Base-by-base conservation (phyloP, 129 eudicot species). In the Artemisia argyi region DNA sequence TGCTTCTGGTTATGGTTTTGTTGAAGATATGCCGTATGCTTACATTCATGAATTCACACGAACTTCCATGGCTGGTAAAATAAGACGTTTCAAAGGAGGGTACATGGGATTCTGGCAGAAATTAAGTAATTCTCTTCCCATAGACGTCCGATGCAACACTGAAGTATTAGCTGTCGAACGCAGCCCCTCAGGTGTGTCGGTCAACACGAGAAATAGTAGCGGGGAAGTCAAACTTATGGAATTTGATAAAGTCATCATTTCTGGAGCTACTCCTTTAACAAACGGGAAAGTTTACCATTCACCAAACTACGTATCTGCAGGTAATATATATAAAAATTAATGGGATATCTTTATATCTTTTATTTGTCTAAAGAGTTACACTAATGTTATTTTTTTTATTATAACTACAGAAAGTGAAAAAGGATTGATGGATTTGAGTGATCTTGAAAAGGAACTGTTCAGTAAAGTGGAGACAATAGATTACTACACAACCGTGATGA, bases 41-140 rank as follows among this genome's bases (percentile, higher is more conserved):
- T 91, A 87, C 80, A 83, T 91, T 70, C 97, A 91, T 15, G 97
- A 91, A 74, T 91, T 91, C 85, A 91, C 91, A 9, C 69, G 94
- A 73, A 91, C 97, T 64, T 91, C 97, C 2, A 91, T 85, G 97
- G 95, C 91, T 70, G 97, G 97, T 68, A 91, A 87, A 60, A 91
- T 91, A 5, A 66, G 95, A 48, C 87, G 97, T 14, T 87, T 91
- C 15, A 87, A 87, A 76, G 95, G 83, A 0, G 95, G 97, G 5
- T 87, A 91, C 66, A 88, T 73, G 86, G 81, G 87, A 70, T 69
- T 91, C 48, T 91, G 97, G 97, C 72, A 85, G 55, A 78, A 74
- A 8, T 58, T 91, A 53, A 87, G 95, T 74, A 75, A 85, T 52
- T 75, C 84, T 48, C 78, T 91, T 53, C 89, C 97, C 1, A 28